phyloP scores from a whole-genome alignment of 352 stramenopile species.

The Phytophthora multivora region DNA sequence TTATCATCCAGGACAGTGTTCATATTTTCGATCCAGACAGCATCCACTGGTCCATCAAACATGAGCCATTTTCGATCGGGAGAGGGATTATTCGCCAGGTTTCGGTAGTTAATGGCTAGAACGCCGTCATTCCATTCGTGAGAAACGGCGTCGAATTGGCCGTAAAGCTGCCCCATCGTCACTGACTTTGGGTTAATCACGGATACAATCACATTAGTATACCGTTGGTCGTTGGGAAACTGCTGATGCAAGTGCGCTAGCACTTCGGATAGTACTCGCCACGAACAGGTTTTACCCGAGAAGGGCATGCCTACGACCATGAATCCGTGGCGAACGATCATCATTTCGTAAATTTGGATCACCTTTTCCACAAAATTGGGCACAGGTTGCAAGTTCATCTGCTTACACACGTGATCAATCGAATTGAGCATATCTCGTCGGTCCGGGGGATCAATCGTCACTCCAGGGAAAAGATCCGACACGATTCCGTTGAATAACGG shows the following conservation, averaged over 20 bases:
- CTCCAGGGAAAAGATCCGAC: conserved; percentile 93
- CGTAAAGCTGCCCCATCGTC: conserved; percentile 94
- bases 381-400: conserved; percentile 87
- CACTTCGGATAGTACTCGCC: conserved; percentile 90
- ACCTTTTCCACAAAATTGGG: conserved; percentile 93
- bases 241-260: conserved; percentile 76
- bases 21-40: conserved; percentile 96
- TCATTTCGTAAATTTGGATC: conserved; percentile 97
- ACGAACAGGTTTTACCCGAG: conserved; percentile 93
- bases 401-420: conserved; percentile 81
- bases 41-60: conserved; percentile 94
- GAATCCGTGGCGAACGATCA: conserved; percentile 95
- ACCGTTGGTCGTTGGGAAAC: conserved; percentile 70
- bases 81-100: conserved; percentile 76
- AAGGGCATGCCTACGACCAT: conserved; percentile 96
- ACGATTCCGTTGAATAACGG: conserved; percentile 95
- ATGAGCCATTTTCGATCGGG: conserved; percentile 92
- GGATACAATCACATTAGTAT: conserved; percentile 73
- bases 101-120: conserved; percentile 92
- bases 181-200: conserved; percentile 96
- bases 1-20: conserved; percentile 96
- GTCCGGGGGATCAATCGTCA: conserved; percentile 89
- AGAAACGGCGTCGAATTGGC: conserved; percentile 94
- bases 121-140: conserved; percentile 96
- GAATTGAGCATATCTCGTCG: conserved; percentile 83